Base-by-base conservation (phyloP, 1,139 yeast species). In the Saccharomyces hybrid region DNA sequence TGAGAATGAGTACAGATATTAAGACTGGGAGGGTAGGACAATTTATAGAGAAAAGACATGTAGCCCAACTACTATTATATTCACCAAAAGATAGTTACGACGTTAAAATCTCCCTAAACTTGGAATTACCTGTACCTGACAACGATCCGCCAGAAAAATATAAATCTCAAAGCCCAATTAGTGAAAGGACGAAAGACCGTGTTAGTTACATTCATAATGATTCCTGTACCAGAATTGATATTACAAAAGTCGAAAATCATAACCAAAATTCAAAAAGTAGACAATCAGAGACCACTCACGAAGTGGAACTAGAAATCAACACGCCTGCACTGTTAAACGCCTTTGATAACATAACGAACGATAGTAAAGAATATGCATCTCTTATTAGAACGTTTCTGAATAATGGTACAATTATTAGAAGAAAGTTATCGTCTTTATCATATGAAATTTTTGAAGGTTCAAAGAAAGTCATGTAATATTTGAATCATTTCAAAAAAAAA, bases 11-110 rank as follows among this genome's bases (percentile, higher is more conserved):
- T 16, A 78, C 81, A 56, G 95, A 86, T 67, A 74, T 80, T 48
- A 76, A 76, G 53, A 87, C 93, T 0, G 85, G 85, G 11, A 75
- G 93, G 60, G 78, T 81, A 50, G 76, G 79, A 13, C 81, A 81
- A 34, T 86, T 85, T 46, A 85, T 90, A 52, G 82, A 83, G 58
- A 90, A 90, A 66, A 80, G 81, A 59, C 77, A 93, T 54, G 72
- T 89, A 8, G 80, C 88, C 2, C 90, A 87, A 66, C 71, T 90
- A 56, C 80, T 82, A 64, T 75, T 90, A 34, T 83, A 81, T 64
- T 80, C 86, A 54, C 96, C 96, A 1, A 85, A 88, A 57, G 82
- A 88, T 28, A 76, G 84, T 71, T 84, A 84, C 65, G 97, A 90
- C 68, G 76, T 85, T 59, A 77, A 96, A 62, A 73, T 90, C 46